These are phyloP conservation scores for Backusella liffmaniae DNA, from an alignment of 192 early-diverging fungal species.

Conservation along the genomic window DNA sequence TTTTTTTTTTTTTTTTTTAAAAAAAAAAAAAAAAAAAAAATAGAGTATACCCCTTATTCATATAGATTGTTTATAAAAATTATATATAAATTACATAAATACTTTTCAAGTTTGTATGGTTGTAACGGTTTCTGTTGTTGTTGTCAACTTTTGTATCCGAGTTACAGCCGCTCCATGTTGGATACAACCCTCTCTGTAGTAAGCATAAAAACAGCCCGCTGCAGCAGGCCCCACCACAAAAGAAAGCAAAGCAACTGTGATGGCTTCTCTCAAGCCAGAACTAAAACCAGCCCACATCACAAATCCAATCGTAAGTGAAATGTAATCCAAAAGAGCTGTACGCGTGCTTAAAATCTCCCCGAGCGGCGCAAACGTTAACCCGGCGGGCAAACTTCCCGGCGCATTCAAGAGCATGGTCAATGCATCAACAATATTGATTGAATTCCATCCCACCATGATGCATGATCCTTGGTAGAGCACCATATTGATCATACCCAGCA, in stretches of 20 bases:
- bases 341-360: not conserved
- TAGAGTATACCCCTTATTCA: not conserved
- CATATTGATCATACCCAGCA: constrained; percentile 16
- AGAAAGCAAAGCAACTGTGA: not conserved
- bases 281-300: constrained; percentile 15
- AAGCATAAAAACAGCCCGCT: constrained; percentile 9
- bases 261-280: not conserved
- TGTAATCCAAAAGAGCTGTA: not conserved
- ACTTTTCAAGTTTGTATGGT: not conserved
- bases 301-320: not conserved
- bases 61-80: no score
- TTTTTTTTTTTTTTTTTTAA: not conserved
- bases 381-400: not conserved
- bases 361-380: not conserved
- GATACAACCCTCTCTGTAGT: constrained; percentile 15
- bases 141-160: not conserved
- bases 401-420: constrained; percentile 5
- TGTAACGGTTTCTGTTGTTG: not conserved
- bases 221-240: constrained; percentile 19
- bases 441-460: not conserved
- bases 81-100: not conserved
- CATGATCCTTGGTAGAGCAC: constrained; percentile 10
- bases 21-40: no score
- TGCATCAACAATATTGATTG: constrained; percentile 6
- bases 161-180: not conserved